These are phyloP conservation scores for Cenococcum geophilum DNA, from an alignment of 495 filamentous ascomycete species.

Conservation along the genomic window DNA sequence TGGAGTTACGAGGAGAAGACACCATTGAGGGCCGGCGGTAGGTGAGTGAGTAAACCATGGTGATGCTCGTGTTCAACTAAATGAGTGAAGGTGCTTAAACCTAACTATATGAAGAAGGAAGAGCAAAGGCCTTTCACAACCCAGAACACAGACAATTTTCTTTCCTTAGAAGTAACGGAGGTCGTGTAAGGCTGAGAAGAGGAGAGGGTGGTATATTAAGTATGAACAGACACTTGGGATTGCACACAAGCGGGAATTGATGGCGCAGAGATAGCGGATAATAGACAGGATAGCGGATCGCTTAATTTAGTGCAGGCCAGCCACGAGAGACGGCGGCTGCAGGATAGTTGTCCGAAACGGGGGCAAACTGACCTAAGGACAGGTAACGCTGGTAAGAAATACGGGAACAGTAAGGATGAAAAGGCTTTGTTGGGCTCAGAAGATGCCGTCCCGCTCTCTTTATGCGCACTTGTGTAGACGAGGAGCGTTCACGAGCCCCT, in stretches of 20 bases:
- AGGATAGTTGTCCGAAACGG: not conserved
- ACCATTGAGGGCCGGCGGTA: slow-evolving; percentile 46
- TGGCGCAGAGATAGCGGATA: not conserved
- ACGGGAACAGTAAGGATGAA: not conserved
- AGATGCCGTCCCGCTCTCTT: not conserved
- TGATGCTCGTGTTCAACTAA: not conserved
- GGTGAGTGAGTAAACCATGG: slow-evolving; percentile 47
- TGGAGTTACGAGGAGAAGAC: slow-evolving; percentile 29
- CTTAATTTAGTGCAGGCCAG: not conserved
- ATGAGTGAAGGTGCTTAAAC: not conserved
- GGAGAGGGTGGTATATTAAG: not conserved
- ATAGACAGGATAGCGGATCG: not conserved
- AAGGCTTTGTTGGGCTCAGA: not conserved
- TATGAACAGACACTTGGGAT: not conserved
- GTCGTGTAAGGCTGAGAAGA: not conserved
- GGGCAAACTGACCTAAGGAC: not conserved
- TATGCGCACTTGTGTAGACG: not conserved
- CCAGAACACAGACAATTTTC: not conserved
- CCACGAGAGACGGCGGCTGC: not conserved
- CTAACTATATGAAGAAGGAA: not conserved
- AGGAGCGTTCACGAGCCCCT: not conserved
- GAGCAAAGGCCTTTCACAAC: not conserved
- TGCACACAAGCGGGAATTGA: not conserved
- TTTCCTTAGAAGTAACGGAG: not conserved
- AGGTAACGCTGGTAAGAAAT: not conserved